Evolutionary conservation across 495 filamentous ascomycete species (phyloP), one percentile per base, ranked within the genome.

Genomic region (Xylaria palmicola): DNA sequence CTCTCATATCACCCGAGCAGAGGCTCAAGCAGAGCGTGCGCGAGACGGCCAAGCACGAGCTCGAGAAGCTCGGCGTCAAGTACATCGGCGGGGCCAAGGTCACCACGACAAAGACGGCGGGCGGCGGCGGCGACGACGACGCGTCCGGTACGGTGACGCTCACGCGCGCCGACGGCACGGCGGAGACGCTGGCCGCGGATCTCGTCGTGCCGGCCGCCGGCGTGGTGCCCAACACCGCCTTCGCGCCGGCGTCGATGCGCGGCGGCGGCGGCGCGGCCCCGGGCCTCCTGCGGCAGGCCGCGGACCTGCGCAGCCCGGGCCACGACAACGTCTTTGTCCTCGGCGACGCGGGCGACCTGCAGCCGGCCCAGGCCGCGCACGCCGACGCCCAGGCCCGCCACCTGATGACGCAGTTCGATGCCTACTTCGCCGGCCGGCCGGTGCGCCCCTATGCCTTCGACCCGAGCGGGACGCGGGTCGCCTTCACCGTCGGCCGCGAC

Each of bases 171-270:
- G 55, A 59, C 40, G 60, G 65, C 27, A 59, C 59, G 6, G 68
- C 65, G 48, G 73, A 47, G 54, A 43, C 68, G 37, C 59, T 76
- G 12, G 30, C 62, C 3, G 70, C 72, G 0, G 79, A 82, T 62
- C 64, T 80, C 13, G 75, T 76, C 55, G 62, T 82, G 8, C 78
- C 81, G 13, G 69, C 76, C 0, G 68, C 74, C 34, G 81, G 81
- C 47, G 37, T 76, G 0, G 53, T 63, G 3, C 71, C 75, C 10
- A 83, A 82, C 64, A 77, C 72, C 5, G 60, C 68, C 9, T 83
- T 74, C 59, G 57, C 73, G 19, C 75, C 77, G 0, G 20, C 60
- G 2, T 26, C 59, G 0, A 60, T 80, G 54, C 69, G 74, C 26
- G 70, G 74, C 50, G 67, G 39, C 22, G 55, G 74, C 26, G 70